Evolutionary conservation across 2,329 filamentous ascomycete species (phyloP), one percentile per base, ranked within the genome.

Genomic region (Ophiostoma triangulosporum): DNA sequence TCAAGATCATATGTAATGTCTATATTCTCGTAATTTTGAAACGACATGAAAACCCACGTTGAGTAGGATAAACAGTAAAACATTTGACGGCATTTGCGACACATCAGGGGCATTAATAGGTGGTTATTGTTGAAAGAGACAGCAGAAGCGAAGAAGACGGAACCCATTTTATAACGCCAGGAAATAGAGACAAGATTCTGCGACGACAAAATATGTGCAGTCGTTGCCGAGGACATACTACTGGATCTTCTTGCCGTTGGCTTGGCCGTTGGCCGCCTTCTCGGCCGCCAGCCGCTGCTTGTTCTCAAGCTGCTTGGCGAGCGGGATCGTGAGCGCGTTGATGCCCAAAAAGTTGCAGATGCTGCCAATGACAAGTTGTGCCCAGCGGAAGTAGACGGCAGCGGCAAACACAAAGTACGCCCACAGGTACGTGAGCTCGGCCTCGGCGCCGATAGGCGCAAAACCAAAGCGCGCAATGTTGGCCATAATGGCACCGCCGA

Each of bases 261-360:
- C 32, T 2, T 11, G n/a, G 11, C 32, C 32, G 12, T 35, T 17
- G 32, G 57, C 52, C 20, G 53, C 59, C 51, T 56, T 57, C 55
- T 60, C 57, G 53, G 65, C 60, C 33, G 59, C 53, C 17, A 60
- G 64, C n/a, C 70, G 72, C 58, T 66, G 63, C 64, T 70, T 67
- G 63, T 79, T 80, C 61, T 75, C 76, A 48, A 70, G 61, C 65
- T 78, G 77, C 70, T 83, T 83, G 59, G 77, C 74, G 58, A 68
- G 66, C 11, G 80, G 80, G 57, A 98, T 96, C 1, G 90, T 97
- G 60, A 98, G 71, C 63, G 91, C 95, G 64, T 91, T 93, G 73
- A 98, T 98, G 57, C 88, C 89, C 24, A 98, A 73, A 69, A 86
- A 97, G 53, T 83, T 77, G 70, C 93, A 97, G 62, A 98, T 97